Conservation (phyloP, 495 filamentous ascomycete species). For the Letharia columbiana region DNA sequence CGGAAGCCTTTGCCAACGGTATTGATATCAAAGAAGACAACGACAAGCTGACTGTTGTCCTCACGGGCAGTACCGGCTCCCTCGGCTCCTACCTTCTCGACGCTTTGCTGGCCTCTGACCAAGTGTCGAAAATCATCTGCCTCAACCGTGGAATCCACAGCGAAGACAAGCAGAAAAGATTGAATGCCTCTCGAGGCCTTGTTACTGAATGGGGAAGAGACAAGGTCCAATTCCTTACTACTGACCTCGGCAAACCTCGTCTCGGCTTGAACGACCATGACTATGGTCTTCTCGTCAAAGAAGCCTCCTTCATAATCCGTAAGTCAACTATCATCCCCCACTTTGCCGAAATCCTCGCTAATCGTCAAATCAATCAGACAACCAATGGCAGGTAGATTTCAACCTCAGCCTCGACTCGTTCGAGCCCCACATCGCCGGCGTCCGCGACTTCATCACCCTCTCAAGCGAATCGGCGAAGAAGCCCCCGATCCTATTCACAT, state of each 20-base stretch:
- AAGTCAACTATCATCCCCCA: not conserved
- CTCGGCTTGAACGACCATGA: slow-evolving; percentile 25
- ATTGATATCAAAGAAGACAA: not conserved
- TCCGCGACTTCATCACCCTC: slow-evolving; percentile 22
- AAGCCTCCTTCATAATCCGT: slow-evolving; percentile 28
- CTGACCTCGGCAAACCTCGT: slow-evolving; percentile 24
- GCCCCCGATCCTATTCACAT: slow-evolving; percentile 47
- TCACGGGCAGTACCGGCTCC: slow-evolving; percentile 2
- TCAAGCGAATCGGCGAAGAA: slow-evolving; percentile 32
- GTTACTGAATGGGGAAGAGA: not conserved
- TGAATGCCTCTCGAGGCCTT: slow-evolving; percentile 1
- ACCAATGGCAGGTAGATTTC: slow-evolving; percentile 37
- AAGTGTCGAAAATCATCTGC: slow-evolving; percentile 44
- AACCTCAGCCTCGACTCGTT: slow-evolving; percentile 31
- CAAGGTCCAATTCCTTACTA: slow-evolving; percentile 18
- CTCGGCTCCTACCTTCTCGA: slow-evolving; percentile 51
- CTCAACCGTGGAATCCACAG: slow-evolving; percentile 39
- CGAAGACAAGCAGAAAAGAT: slow-evolving; percentile 4
- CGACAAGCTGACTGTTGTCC: not conserved
- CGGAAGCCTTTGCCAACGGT: not conserved
- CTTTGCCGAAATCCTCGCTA: not conserved
- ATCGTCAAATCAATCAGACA: slow-evolving; percentile 12
- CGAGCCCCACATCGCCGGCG: slow-evolving; percentile 22
- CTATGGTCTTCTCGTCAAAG: slow-evolving; percentile 19
- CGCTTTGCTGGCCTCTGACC: slow-evolving; percentile 29